Conservation (phyloP, 2,329 filamentous ascomycete genomes). For the Penicillium polonicum region DNA sequence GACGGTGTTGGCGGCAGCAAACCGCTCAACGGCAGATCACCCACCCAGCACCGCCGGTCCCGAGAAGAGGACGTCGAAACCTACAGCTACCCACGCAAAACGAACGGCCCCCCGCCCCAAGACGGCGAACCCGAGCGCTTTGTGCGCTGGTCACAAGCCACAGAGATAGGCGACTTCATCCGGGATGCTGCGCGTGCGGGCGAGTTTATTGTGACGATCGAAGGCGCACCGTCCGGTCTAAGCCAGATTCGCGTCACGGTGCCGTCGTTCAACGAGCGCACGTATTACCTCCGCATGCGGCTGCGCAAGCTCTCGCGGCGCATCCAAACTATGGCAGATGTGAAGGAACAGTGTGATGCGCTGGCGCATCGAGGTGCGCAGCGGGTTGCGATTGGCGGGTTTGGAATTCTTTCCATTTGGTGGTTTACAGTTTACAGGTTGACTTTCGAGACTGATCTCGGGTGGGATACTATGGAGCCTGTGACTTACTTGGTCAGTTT, state of each 20-base stretch:
- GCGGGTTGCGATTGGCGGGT: slow-evolving; percentile 75
- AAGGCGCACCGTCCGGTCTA: slow-evolving; percentile 62
- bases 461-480: slow-evolving; percentile 90
- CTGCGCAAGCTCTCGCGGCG: slow-evolving; percentile 68
- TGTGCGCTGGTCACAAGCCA: slow-evolving; percentile 83
- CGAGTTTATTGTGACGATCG: slow-evolving; percentile 81
- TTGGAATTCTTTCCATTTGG: slow-evolving; percentile 70
- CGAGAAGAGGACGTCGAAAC: slow-evolving; percentile 64
- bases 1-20: slow-evolving; percentile 7
- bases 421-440: slow-evolving; percentile 75
- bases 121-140: slow-evolving; percentile 52
- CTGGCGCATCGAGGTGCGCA: slow-evolving; percentile 76
- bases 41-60: slow-evolving; percentile 46
- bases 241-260: slow-evolving; percentile 73
- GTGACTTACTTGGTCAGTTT: slow-evolving; percentile 88
- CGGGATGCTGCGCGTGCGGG: slow-evolving; percentile 80
- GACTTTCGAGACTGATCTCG: slow-evolving; percentile 69
- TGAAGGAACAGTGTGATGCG: slow-evolving; percentile 79
- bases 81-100: slow-evolving; percentile 66
- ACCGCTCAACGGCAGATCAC: slow-evolving; percentile 13
- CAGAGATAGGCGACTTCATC: slow-evolving; percentile 92
- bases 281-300: slow-evolving; percentile 77
- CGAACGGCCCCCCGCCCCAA: slow-evolving; percentile 13
- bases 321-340: slow-evolving; percentile 66
- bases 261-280: slow-evolving; percentile 86